A percentile compares a stretch with the other conserved stretches of the same genome.
Evolutionary conservation across 257 asterid genomes (phyloP).

Genomic region (Nicotiana tomentosiformis): DNA sequence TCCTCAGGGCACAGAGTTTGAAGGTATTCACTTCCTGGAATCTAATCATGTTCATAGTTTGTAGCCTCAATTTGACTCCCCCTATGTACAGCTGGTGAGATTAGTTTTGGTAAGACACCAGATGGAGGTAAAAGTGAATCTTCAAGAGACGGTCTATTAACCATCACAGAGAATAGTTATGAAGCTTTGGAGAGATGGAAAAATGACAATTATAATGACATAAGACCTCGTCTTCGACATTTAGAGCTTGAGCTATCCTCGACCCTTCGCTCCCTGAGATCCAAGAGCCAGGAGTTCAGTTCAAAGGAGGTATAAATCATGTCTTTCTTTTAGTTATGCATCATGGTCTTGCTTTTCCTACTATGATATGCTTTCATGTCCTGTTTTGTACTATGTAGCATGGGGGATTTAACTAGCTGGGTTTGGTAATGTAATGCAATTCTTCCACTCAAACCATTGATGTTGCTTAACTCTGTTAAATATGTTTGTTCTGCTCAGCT

Average conservation of each 20-base stretch:
- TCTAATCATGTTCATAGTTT: background rate
- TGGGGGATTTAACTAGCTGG: background rate
- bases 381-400: background rate
- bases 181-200: conserved; percentile 25
- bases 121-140: conserved; percentile 27
- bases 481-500: background rate
- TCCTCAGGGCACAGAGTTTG: conserved; percentile 40
- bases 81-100: conserved; percentile 74
- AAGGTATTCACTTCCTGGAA: conserved; percentile 37
- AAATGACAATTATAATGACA: conserved; percentile 30
- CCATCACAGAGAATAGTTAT: conserved; percentile 23
- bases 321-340: background rate
- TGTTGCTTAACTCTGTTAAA: background rate
- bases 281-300: conserved; percentile 32
- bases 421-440: background rate
- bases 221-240: conserved; percentile 50
- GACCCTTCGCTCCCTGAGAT: conserved; percentile 51
- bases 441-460: background rate
- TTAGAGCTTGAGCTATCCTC: conserved; percentile 66
- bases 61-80: conserved; percentile 1
- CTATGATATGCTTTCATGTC: background rate
- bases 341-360: background rate
- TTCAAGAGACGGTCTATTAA: conserved; percentile 23
- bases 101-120: conserved; percentile 27
- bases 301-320: conserved; percentile 40